phyloP scores from a whole-genome alignment of 495 filamentous ascomycete species.

The Trichoderma asperelloides region DNA sequence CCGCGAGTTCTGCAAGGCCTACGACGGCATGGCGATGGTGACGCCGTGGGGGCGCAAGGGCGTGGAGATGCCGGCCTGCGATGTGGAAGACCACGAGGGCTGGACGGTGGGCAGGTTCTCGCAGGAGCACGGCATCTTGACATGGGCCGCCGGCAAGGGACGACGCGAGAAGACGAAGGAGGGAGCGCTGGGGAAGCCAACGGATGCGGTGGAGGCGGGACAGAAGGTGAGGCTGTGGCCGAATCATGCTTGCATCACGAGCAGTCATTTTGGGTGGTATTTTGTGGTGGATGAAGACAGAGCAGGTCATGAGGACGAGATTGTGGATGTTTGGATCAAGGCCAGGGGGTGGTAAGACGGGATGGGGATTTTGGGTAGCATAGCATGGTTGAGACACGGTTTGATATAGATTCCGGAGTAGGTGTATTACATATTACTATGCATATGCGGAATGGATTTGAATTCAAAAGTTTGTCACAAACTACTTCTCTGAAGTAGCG shows the following conservation, averaged over 20 bases:
- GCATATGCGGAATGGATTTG: too few relatives aligned
- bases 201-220: constrained; percentile 50
- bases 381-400: neutral
- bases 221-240: constrained; percentile 66
- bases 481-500: too few relatives aligned
- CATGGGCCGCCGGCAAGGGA: constrained; percentile 28
- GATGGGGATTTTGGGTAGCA: neutral
- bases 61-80: constrained; percentile 21
- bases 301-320: constrained; percentile 41
- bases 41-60: constrained; percentile 42
- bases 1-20: constrained; percentile 61
- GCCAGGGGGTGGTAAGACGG: constrained; percentile 47
- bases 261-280: constrained; percentile 65
- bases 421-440: too few relatives aligned
- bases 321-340: constrained; percentile 63
- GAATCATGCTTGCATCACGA: constrained; percentile 78
- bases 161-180: constrained; percentile 17
- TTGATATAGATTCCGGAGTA: neutral
- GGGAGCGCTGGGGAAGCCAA: constrained; percentile 15
- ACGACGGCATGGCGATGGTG: constrained; percentile 66
- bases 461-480: too few relatives aligned
- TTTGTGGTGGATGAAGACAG: constrained; percentile 60
- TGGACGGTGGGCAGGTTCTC: constrained; percentile 55
- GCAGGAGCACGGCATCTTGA: constrained; percentile 60
- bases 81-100: constrained; percentile 36